Base-by-base conservation (phyloP, 352 stramenopile species). In the Phytopythium helicoides region DNA sequence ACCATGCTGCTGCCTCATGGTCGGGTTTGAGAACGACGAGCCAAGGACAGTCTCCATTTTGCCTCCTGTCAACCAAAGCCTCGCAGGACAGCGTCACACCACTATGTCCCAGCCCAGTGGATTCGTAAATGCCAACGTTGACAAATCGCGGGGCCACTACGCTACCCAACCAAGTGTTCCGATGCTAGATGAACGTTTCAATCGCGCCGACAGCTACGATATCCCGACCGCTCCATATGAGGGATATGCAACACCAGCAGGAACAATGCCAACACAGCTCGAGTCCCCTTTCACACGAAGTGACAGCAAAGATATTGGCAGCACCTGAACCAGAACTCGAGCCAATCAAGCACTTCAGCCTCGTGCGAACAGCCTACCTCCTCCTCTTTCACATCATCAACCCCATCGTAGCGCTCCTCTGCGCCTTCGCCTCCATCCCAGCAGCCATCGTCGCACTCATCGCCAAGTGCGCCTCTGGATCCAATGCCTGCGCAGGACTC, bases 371-470 rank as follows among this genome's bases (percentile, higher is more conserved):
- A 10, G 41, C 22, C 0, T n/a, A 35, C 1, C 10, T 47, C 1
- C 41, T 47, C 3, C 41, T 47, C 1, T 47, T 47, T 23, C 41
- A 47, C 41, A 47, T 47, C 41, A 5, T 47, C 22, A 47, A 47
- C 41, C 9, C 15, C 9, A 34, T 47, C 41, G 22, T 31, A 6
- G 9, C 22, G 21, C 41, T 47, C 41, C 6, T 21, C 3, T 34
- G 21, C 3, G 22, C 11, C 18, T 14, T 47, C 22, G 21, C 34
- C 41, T 6, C 41, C 9, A 21, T 47, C 41, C 41, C 41, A 21
- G 18, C 23, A 10, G 25, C 16, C 21, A 47, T 47, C 22, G 41
- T 47, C 41, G 16, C 21, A 12, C 41, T 47, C 41, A 6, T 47
- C 22, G 22, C 41, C 41, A 47, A 19, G 22, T 47, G 41, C n/a